A percentile compares a stretch with the other conserved stretches of the same genome.
Evolutionary conservation across 2,329 filamentous ascomycete genomes (phyloP).

Genomic region (Exophiala lecanii-corni): DNA sequence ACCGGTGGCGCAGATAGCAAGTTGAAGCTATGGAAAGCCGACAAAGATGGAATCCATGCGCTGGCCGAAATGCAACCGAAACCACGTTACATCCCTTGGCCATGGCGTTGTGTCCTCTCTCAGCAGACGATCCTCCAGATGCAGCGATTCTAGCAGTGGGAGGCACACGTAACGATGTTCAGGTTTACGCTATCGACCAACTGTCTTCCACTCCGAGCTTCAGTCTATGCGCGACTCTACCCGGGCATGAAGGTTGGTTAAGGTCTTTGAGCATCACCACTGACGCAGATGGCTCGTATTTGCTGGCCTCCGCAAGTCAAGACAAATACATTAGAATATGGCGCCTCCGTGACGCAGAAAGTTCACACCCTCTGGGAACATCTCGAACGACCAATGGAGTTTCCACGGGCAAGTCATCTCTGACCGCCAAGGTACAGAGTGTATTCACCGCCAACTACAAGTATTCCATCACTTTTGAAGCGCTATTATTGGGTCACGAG

Average conservation of each 20-base stretch:
- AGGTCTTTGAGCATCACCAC: constrained; percentile 73
- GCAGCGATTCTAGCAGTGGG: constrained; percentile 70
- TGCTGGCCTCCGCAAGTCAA: constrained; percentile 90
- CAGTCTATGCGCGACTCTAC: constrained; percentile 67
- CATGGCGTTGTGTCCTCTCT: constrained; percentile 62
- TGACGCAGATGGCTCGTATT: constrained; percentile 64
- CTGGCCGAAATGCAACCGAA: constrained; percentile 67
- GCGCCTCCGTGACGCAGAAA: constrained; percentile 61
- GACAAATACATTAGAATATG: constrained; percentile 96
- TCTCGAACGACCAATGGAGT: constrained; percentile 52
- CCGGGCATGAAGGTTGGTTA: constrained; percentile 93
- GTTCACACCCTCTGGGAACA: constrained; percentile 37
- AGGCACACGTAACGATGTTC: constrained; percentile 76
- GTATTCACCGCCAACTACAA: constrained; percentile 59
- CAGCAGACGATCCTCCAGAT: constrained; percentile 43
- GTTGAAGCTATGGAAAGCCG: constrained; percentile 64
- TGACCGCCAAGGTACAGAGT: constrained; percentile 84
- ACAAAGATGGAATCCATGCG: constrained; percentile 42
- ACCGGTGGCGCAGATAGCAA: constrained; percentile 61
- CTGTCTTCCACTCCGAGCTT: constrained; percentile 49
- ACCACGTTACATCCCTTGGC: constrained; percentile 76
- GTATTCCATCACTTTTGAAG: constrained; percentile 87
- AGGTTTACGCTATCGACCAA: constrained; percentile 64
- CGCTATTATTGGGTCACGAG: constrained; percentile 87
- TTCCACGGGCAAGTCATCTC: constrained; percentile 40